Percentiles rank a stretch among this genome's conserved stretches.
These are phyloP conservation scores for Hibiscus syriacus DNA, from an alignment of 345 rosid genomes.

Conservation along the genomic window DNA sequence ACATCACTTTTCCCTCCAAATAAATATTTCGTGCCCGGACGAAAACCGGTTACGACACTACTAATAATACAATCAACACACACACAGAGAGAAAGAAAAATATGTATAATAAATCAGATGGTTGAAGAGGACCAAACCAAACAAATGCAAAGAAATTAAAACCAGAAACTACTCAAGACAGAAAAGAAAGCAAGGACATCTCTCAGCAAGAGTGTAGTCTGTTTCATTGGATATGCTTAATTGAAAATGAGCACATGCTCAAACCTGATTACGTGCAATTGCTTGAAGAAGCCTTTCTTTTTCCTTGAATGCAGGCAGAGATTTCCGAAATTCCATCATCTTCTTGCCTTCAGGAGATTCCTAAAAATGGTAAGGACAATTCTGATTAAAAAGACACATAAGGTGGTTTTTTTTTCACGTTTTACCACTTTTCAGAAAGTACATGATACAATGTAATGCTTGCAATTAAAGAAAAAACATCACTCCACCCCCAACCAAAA, in stretches of 20 bases:
- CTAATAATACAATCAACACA: background rate
- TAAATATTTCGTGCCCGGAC: no score
- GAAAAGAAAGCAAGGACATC: slow-evolving; percentile 3
- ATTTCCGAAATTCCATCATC: slow-evolving; percentile 72
- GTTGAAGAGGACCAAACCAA: background rate
- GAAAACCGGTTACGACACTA: no score
- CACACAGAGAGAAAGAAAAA: background rate
- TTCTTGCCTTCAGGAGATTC: slow-evolving; percentile 88
- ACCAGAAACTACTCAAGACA: background rate
- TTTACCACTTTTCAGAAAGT: background rate
- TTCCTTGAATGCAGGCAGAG: slow-evolving; percentile 86
- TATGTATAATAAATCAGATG: background rate
- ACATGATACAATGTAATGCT: background rate
- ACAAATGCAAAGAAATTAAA: background rate
- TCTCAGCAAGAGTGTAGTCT: background rate
- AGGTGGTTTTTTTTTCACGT: background rate
- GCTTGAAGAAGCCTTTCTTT: slow-evolving; percentile 93
- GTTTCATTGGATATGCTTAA: background rate
- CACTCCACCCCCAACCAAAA: no score
- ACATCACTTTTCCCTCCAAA: no score
- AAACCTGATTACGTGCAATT: slow-evolving; percentile 92
- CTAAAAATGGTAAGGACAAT: slow-evolving; percentile 27
- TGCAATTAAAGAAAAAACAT: background rate
- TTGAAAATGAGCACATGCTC: slow-evolving; percentile 2
- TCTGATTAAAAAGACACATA: background rate